Percentiles rank a stretch among this genome's conserved stretches.
Conservation (phyloP, 352 stramenopile species). For the Phytophthora gonapodyides region DNA sequence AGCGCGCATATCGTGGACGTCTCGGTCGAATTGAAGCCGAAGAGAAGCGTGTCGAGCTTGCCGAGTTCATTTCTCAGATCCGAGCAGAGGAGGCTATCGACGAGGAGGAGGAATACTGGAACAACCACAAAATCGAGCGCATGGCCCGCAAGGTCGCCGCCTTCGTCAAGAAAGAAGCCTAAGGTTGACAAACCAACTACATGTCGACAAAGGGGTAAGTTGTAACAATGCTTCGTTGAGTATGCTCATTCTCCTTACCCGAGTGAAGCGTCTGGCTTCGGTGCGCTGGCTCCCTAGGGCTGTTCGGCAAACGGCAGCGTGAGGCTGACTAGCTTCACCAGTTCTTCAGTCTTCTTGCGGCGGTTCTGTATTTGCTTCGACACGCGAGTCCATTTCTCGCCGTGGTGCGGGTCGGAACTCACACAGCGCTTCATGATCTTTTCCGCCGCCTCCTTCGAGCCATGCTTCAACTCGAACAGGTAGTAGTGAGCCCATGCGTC, state of each 20-base stretch:
- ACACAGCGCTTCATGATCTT: constrained; percentile 90
- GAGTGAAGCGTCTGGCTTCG: constrained; percentile 6
- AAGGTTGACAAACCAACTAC: constrained; percentile 23
- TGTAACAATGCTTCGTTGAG: constrained; percentile 29
- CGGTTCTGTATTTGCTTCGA: constrained; percentile 94
- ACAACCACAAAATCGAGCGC: constrained; percentile 55
- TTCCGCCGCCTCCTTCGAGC: constrained; percentile 76
- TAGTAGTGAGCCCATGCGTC: constrained; percentile 99
- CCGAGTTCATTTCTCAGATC: constrained; percentile 93
- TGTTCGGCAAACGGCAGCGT: constrained; percentile 75
- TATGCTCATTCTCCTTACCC: constrained; percentile 31
- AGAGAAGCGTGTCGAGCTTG: constrained; percentile 88
- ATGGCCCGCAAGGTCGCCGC: constrained; percentile 53
- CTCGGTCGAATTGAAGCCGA: constrained; percentile 83
- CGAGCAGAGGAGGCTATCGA: constrained; percentile 89
- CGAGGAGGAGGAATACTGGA: constrained; percentile 88
- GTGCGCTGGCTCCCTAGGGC: constrained; percentile 24
- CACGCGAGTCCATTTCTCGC: constrained; percentile 94
- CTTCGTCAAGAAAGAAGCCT: constrained; percentile 71
- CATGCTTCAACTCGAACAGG: constrained; percentile 95
- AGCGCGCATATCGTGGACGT: constrained; percentile 88
- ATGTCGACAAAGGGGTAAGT: constrained; percentile 28
- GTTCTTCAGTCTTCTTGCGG: constrained; percentile 70
- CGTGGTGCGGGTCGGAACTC: constrained; percentile 93
- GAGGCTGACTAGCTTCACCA: constrained; percentile 82